Conservation (phyloP, 169 alveolate genomes). For the Plasmodium falciparum region DNA sequence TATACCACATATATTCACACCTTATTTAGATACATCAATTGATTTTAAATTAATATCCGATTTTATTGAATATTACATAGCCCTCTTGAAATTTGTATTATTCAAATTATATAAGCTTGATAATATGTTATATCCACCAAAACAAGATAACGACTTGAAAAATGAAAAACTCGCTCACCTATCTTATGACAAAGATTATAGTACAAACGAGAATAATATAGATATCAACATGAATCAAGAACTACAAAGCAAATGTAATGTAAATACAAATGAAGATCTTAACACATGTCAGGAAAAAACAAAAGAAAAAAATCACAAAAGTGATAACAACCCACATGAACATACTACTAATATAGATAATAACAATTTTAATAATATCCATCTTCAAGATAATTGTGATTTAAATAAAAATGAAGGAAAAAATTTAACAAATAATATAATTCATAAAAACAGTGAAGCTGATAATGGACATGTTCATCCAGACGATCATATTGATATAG, state of each 20-base stretch:
- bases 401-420: too few species aligned
- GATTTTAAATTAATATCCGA: slow-evolving; percentile 90
- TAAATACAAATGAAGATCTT: neutral
- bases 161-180: slow-evolving; percentile 44
- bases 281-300: neutral
- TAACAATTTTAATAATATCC: too few species aligned
- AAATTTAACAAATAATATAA: too few species aligned
- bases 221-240: neutral
- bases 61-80: slow-evolving; percentile 94
- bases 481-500: slow-evolving; percentile 5
- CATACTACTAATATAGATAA: neutral
- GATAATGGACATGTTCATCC: too few species aligned
- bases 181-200: slow-evolving; percentile 10
- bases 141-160: slow-evolving; percentile 19
- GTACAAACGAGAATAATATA: neutral
- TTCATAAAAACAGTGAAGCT: too few species aligned
- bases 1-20: slow-evolving; percentile 97
- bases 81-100: slow-evolving; percentile 92
- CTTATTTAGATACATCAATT: slow-evolving; percentile 35
- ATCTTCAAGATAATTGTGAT: too few species aligned
- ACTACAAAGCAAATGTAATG: too few species aligned
- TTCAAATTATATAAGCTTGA: slow-evolving; percentile 92
- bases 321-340: neutral
- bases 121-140: slow-evolving; percentile 90
- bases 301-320: neutral